phyloP scores from a whole-genome alignment of 768 basidiomycete species.

The Arthromyces matolae region DNA sequence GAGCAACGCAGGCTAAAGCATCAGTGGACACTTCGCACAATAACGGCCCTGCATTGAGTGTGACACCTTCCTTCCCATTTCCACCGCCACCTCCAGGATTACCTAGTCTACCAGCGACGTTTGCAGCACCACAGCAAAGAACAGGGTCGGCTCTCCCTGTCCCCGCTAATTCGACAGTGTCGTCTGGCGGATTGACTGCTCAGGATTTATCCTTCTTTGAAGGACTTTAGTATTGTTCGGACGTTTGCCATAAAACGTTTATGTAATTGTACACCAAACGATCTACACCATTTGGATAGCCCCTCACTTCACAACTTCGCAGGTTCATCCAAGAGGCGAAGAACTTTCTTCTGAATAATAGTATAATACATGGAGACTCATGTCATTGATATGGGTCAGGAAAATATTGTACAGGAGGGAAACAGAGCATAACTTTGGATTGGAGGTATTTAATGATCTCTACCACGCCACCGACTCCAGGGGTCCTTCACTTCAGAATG shows the following conservation, averaged over 20 bases:
- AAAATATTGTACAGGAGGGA: no score
- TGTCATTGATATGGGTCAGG: no score
- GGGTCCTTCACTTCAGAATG: no score
- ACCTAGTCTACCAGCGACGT: conserved; percentile 4
- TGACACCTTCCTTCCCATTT: conserved; percentile 10
- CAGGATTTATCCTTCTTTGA: conserved; percentile 90
- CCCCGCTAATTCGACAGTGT: background rate
- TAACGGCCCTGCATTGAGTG: conserved; percentile 18
- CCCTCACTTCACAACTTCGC: no score
- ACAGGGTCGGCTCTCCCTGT: conserved; percentile 10
- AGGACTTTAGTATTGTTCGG: conserved; percentile 41
- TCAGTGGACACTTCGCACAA: conserved; percentile 23
- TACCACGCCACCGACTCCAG: no score
- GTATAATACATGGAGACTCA: no score
- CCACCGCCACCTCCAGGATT: conserved; percentile 14
- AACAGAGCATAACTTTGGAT: background rate
- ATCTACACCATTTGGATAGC: no score
- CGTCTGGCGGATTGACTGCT: conserved; percentile 60
- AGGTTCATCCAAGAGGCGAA: no score
- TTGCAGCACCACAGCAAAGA: background rate
- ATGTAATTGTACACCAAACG: background rate
- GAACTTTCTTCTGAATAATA: no score
- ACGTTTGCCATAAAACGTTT: background rate
- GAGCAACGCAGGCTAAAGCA: conserved; percentile 29
- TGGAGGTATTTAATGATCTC: background rate